phyloP scores from a whole-genome alignment of 1,284 basidiomycete genomes.

The Pisolithus thermaeus region DNA sequence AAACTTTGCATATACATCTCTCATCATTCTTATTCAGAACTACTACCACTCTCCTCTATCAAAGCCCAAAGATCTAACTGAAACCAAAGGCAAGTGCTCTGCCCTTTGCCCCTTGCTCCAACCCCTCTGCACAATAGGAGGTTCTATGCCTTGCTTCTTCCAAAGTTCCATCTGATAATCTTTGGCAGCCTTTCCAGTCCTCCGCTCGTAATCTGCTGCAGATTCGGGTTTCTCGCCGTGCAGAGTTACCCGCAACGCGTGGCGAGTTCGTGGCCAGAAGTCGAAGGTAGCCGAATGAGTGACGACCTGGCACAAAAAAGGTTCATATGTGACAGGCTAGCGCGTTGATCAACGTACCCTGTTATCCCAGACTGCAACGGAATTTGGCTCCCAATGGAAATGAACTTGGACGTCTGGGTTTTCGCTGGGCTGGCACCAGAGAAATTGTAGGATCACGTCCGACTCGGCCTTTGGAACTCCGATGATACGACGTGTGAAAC shows the following conservation, averaged over 20 bases:
- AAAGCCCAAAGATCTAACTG: too few species aligned
- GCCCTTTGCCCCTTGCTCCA: too few species aligned
- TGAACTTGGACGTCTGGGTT: slow-evolving; percentile 70
- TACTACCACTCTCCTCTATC: too few species aligned
- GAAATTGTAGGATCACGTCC: slow-evolving; percentile 62
- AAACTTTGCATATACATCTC: too few species aligned
- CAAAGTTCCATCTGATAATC: slow-evolving; percentile 63
- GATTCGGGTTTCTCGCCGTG: slow-evolving; percentile 72
- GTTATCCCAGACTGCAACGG: slow-evolving; percentile 72
- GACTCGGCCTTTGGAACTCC: slow-evolving; percentile 78
- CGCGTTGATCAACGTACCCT: slow-evolving; percentile 34
- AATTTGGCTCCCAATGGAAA: slow-evolving; percentile 65
- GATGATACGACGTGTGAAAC: slow-evolving; percentile 66
- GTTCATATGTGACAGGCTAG: slow-evolving; percentile 2
- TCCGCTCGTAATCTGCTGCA: slow-evolving; percentile 67
- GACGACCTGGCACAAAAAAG: slow-evolving; percentile 41
- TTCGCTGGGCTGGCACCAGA: slow-evolving; percentile 65
- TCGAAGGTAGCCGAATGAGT: slow-evolving; percentile 76
- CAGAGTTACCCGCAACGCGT: slow-evolving; percentile 78
- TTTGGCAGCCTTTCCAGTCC: slow-evolving; percentile 57
- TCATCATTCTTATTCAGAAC: too few species aligned
- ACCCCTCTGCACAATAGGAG: slow-evolving; percentile 10
- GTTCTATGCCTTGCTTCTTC: slow-evolving; percentile 53
- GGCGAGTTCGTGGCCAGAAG: slow-evolving; percentile 69
- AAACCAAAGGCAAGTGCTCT: too few species aligned